Conservation (phyloP, 441 rosid species). For the Eutrema salsugineum region DNA sequence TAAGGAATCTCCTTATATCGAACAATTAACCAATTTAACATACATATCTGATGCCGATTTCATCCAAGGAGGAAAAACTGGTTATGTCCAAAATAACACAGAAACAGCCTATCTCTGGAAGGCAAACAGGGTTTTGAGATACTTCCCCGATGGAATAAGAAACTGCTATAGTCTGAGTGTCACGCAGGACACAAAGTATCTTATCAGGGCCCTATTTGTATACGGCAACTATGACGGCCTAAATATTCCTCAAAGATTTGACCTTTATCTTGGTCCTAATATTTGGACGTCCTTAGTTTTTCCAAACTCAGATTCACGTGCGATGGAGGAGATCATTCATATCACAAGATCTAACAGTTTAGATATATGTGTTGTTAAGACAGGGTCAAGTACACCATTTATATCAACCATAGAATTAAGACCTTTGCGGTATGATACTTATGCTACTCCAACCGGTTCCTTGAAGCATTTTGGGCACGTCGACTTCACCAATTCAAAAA, state of each 20-base stretch:
- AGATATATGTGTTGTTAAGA: constrained; percentile 40
- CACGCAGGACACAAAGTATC: constrained; percentile 15
- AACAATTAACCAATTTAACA: constrained; percentile 14
- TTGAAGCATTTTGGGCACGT: neutral
- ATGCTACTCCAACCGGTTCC: constrained; percentile 24
- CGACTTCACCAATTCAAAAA: neutral
- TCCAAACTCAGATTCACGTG: neutral
- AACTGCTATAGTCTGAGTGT: constrained; percentile 33
- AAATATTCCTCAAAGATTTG: constrained; percentile 17
- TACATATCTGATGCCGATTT: constrained; percentile 32
- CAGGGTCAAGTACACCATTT: constrained; percentile 38
- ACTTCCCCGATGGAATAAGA: constrained; percentile 35
- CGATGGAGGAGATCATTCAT: constrained; percentile 39
- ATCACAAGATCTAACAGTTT: constrained; percentile 3
- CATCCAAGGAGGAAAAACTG: constrained; percentile 26
- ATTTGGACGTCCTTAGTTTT: constrained; percentile 34
- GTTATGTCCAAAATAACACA: neutral
- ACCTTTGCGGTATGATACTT: constrained; percentile 23
- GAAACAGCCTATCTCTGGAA: neutral
- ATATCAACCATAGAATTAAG: constrained; percentile 52
- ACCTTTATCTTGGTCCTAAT: constrained; percentile 35
- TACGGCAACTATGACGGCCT: constrained; percentile 37
- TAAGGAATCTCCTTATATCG: constrained; percentile 24
- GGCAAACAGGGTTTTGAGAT: constrained; percentile 24
- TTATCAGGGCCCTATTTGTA: constrained; percentile 29